Evolutionary conservation across 2,329 filamentous ascomycete species (phyloP), one percentile per base, ranked within the genome.

Genomic region (Dactylellina sp.): DNA sequence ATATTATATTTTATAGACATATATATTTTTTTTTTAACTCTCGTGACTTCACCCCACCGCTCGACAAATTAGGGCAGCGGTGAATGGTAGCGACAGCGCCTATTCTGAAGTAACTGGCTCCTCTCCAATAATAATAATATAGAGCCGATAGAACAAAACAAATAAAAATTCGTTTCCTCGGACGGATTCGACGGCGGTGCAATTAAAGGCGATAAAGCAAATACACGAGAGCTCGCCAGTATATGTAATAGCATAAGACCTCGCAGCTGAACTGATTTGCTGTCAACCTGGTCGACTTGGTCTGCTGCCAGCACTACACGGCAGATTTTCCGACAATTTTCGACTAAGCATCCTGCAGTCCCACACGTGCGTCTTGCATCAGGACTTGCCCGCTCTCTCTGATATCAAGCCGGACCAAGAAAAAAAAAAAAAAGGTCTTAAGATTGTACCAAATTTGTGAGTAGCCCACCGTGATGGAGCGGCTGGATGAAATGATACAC

Each of bases 251-350:
- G n/a, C n/a, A n/a, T n/a, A n/a, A n/a, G n/a, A n/a, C n/a, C n/a
- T n/a, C n/a, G n/a, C n/a, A n/a, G n/a, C n/a, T n/a, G n/a, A 53
- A 66, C 9, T 66, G 68, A 61, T 62, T 66, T 66, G 70, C 61
- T 74, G 70, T 66, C 70, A 74, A 65, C 61, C 61, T 60, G 53
- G 70, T 66, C 70, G 66, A 65, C 61, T 56, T 60, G 53, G 59
- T 63, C 66, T 47, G 40, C 53, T 65, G 66, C 68, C 68, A 72
- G 60, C 68, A 74, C 61, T 37, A 64, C 60, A 64, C 68, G 68
- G 68, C 68, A 63, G 66, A 72, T 65, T 72, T 57, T 50, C 59
- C 65, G 57, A 71, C 57, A 35, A 35, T 42, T 63, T 63, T 62
- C 59, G 53, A 65, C 47, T 66, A 72, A 63, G 57, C 53, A 72